Evolutionary conservation across 2,329 filamentous ascomycete species (phyloP).

Genomic region (Coniochaeta prunicola): DNA sequence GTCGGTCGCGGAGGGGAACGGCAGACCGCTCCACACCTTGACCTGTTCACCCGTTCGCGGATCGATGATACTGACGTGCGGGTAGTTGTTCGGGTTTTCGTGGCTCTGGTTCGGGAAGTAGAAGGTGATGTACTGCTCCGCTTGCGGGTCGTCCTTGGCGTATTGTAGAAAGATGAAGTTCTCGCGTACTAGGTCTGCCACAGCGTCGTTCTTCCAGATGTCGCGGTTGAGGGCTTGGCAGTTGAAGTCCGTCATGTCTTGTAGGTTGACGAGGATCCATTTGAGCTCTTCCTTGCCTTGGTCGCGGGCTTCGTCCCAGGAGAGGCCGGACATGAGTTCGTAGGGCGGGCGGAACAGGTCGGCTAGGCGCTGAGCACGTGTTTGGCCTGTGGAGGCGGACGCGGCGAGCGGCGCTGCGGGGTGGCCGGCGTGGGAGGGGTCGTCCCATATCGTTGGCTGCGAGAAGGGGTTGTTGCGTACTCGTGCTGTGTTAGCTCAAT

Average conservation of each 20-base stretch:
- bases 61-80: conserved; percentile 92
- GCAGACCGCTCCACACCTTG: conserved; percentile 86
- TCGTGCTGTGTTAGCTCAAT: conserved; percentile 6
- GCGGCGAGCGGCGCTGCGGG: conserved; percentile 14
- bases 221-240: conserved; percentile 93
- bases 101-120: conserved; percentile 68
- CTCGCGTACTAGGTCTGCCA: conserved; percentile 75
- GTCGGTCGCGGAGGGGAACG: conserved; percentile 67
- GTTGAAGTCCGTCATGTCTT: conserved; percentile 88
- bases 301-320: conserved; percentile 80
- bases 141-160: conserved; percentile 73
- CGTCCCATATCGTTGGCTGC: conserved; percentile 29
- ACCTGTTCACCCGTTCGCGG: conserved; percentile 94
- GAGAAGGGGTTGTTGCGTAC: conserved; percentile 26
- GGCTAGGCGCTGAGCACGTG: conserved; percentile 71
- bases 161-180: conserved; percentile 97
- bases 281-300: conserved; percentile 83
- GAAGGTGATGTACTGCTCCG: conserved; percentile 77
- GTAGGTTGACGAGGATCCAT: conserved; percentile 93
- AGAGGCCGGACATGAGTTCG: conserved; percentile 71
- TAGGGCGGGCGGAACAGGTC: conserved; percentile 91
- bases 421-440: conserved; percentile 4
- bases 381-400: conserved; percentile 31
- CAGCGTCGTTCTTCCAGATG: conserved; percentile 82
- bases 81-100: conserved; percentile 83